Evolutionary conservation across 1,284 basidiomycete genomes (phyloP).

Genomic region (Rhodotorula sp.): DNA sequence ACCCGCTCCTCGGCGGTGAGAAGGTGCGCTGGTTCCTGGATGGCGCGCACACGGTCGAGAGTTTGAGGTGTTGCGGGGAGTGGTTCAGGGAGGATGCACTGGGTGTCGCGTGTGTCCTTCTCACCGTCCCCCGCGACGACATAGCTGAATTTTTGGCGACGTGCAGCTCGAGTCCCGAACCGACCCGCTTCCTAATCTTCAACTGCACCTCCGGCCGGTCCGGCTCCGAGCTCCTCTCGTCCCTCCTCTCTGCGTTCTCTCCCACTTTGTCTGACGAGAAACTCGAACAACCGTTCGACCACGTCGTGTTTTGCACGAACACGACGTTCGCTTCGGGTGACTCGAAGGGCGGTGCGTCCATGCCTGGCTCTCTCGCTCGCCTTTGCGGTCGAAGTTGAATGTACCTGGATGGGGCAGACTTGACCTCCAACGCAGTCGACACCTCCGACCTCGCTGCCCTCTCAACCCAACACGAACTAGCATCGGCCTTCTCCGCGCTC

Average conservation of each 20-base stretch:
- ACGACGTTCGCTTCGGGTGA: slow-evolving; percentile 83
- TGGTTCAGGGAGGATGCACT: slow-evolving; percentile 61
- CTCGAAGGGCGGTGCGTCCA: slow-evolving; percentile 76
- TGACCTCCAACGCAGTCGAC: slow-evolving; percentile 67
- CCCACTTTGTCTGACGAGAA: not conserved
- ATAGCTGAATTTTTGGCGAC: no score
- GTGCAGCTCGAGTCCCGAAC: not conserved
- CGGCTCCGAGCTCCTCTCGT: slow-evolving; percentile 67
- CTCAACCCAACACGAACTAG: slow-evolving; percentile 72
- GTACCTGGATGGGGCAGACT: slow-evolving; percentile 57
- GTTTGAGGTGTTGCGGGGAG: slow-evolving; percentile 76
- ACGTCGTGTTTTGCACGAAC: slow-evolving; percentile 92
- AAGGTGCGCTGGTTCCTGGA: slow-evolving; percentile 82
- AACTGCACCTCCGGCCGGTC: slow-evolving; percentile 93
- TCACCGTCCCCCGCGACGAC: no score
- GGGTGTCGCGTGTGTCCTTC: no score
- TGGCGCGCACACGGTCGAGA: slow-evolving; percentile 93
- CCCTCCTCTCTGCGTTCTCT: slow-evolving; percentile 56
- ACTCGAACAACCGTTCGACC: slow-evolving; percentile 63
- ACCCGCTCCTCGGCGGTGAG: slow-evolving; percentile 52
- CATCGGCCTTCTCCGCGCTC: slow-evolving; percentile 68
- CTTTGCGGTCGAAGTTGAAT: no score
- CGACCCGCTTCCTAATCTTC: slow-evolving; percentile 73
- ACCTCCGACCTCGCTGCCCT: slow-evolving; percentile 65
- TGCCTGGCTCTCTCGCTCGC: slow-evolving; percentile 31